Base-by-base conservation (phyloP, 1,284 basidiomycete genomes). In the Microbotryum scabiosae region DNA sequence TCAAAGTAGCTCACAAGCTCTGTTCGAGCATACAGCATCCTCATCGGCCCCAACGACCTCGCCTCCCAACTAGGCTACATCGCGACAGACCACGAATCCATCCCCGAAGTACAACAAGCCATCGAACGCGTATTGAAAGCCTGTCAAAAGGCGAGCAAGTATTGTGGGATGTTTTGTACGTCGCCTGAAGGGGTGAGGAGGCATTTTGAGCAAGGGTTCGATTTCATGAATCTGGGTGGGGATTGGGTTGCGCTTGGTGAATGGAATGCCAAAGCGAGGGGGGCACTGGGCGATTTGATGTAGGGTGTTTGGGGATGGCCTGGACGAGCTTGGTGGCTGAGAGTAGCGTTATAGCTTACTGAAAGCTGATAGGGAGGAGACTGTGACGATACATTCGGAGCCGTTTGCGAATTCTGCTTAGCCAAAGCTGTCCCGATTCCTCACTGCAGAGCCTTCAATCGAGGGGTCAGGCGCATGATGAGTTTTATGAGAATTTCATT, bases 11-110 rank as follows among this genome's bases (percentile, higher is more conserved):
- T 41, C 36, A 32, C 28, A n/a, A n/a, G n/a, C n/a, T n/a, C n/a
- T n/a, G n/a, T n/a, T n/a, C n/a, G n/a, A n/a, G n/a, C n/a, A n/a
- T n/a, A n/a, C 57, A 68, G 59, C 61, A 65, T 73, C 57, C 70
- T 73, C 49, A 62, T 70, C 47, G 73, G 74, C 4, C 74, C 74
- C 14, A 73, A 73, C 53, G 74, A 75, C 59, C 66, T 75, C 4
- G 67, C 68, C 28, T 69, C 65, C 53, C 65, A 64, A 1, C 68
- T 75, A 68, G 68, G 70, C 41, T 69, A 70, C 53, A 61, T 64
- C n/a, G 63, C 68, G 4, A 63, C 64, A 12, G 66, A 70, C 28
- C 72, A 73, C 59, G 60, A 64, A 46, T 63, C 66, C 30, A 62
- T 65, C 25, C 69, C 70, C 20, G 64, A 67, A 58, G 67, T 72